phyloP scores from a whole-genome alignment of 352 stramenopile genomes.

The Phytophthora agathidicida region DNA sequence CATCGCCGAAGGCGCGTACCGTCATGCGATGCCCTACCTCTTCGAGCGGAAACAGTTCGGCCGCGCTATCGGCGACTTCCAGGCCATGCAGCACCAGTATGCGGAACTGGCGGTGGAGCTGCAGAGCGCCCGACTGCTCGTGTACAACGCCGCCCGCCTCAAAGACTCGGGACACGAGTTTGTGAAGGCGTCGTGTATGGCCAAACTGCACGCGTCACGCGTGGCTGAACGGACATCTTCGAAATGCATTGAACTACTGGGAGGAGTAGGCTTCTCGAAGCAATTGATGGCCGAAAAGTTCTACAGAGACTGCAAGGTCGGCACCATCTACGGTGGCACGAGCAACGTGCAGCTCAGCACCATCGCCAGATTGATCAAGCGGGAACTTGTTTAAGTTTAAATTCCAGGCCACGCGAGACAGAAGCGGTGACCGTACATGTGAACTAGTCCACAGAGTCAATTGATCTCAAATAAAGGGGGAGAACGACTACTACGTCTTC shows the following conservation, averaged over 20 bases:
- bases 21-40: slow-evolving; percentile 93
- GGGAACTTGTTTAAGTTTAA: slow-evolving; percentile 52
- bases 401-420: not conserved
- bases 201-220: slow-evolving; percentile 91
- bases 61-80: slow-evolving; percentile 89
- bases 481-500: too few species aligned
- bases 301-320: slow-evolving; percentile 96
- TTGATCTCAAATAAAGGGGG: slow-evolving; percentile 4
- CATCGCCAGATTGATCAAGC: slow-evolving; percentile 82
- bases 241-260: slow-evolving; percentile 93
- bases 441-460: not conserved
- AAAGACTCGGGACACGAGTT: slow-evolving; percentile 92
- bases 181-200: slow-evolving; percentile 95
- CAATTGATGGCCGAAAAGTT: slow-evolving; percentile 94
- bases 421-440: slow-evolving; percentile 20
- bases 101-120: slow-evolving; percentile 92
- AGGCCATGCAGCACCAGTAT: slow-evolving; percentile 95
- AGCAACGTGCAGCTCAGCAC: slow-evolving; percentile 94
- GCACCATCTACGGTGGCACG: slow-evolving; percentile 95
- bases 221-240: slow-evolving; percentile 92
- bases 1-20: slow-evolving; percentile 93
- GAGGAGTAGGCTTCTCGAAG: slow-evolving; percentile 93
- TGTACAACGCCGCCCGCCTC: slow-evolving; percentile 92
- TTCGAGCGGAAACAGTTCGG: slow-evolving; percentile 94
- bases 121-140: slow-evolving; percentile 87